phyloP scores from a whole-genome alignment of 2,329 filamentous ascomycete genomes.

The Aspergillus proliferans region DNA sequence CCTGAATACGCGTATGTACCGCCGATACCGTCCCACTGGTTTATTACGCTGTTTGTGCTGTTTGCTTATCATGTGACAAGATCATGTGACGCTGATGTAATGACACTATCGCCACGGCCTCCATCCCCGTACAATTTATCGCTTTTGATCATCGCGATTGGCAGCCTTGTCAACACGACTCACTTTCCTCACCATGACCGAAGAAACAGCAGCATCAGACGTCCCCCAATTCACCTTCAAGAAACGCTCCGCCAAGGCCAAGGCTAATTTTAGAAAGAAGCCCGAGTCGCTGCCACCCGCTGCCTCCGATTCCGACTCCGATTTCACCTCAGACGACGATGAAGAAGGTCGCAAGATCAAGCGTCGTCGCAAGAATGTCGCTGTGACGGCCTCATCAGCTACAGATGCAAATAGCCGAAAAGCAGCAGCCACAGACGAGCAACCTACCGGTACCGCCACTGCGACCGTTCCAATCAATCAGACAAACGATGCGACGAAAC shows the following conservation, averaged over 20 bases:
- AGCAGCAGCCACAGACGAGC: constrained; percentile 44
- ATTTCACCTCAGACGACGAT: constrained; percentile 68
- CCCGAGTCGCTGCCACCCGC: constrained; percentile 66
- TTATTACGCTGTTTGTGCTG: constrained; percentile 6
- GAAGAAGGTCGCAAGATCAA: constrained; percentile 73
- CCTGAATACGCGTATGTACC: neutral
- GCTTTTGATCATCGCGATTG: neutral
- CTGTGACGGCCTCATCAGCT: constrained; percentile 58
- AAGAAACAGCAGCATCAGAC: constrained; percentile 16
- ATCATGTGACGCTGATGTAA: no score
- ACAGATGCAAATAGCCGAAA: constrained; percentile 26
- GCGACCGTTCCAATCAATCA: constrained; percentile 58
- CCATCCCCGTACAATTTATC: neutral
- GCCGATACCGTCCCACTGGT: constrained; percentile 2
- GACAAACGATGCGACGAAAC: constrained; percentile 83
- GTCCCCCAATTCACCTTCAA: constrained; percentile 59
- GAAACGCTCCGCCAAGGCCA: constrained; percentile 71
- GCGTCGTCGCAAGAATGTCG: constrained; percentile 64
- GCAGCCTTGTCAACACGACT: neutral
- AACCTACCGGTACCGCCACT: constrained; percentile 55
- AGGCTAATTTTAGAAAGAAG: constrained; percentile 73
- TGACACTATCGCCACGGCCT: neutral
- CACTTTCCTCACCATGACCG: constrained; percentile 19
- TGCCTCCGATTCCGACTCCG: constrained; percentile 50
- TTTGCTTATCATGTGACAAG: constrained; percentile 1